These are phyloP conservation scores for Maudiozyma saulgeensis DNA, from an alignment of 805 yeast genomes.

Conservation along the genomic window DNA sequence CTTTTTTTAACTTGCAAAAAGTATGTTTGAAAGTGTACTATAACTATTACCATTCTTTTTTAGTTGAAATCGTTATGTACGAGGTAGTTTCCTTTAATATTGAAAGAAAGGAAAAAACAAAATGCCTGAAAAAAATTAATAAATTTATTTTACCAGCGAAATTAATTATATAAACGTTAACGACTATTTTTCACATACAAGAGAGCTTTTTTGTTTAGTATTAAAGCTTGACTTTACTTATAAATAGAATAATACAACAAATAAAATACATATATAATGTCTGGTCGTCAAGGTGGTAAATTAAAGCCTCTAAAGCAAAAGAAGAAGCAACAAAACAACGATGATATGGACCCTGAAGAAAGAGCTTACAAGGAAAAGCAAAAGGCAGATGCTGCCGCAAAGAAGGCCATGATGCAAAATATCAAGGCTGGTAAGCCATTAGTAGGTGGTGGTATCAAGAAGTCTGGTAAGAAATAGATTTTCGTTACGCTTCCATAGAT, in stretches of 20 bases:
- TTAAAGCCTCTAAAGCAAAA: conserved; percentile 72
- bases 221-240: too few species aligned
- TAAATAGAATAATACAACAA: not conserved
- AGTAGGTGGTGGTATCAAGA: conserved; percentile 92
- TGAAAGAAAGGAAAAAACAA: too few species aligned
- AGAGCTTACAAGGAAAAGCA: conserved; percentile 86
- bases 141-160: too few species aligned
- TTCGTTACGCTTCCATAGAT: not conserved
- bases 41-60: not conserved
- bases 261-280: conserved; percentile 38
- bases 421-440: conserved; percentile 88
- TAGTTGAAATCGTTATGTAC: too few species aligned
- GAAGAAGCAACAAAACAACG: conserved; percentile 49
- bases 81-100: too few species aligned
- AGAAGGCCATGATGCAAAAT: conserved; percentile 79
- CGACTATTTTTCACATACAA: too few species aligned
- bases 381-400: conserved; percentile 89
- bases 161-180: too few species aligned
- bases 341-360: conserved; percentile 79
- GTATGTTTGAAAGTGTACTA: too few species aligned
- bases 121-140: too few species aligned
- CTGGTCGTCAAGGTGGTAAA: conserved; percentile 97
- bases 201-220: too few species aligned
- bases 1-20: too few species aligned
- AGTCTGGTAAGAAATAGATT: conserved; percentile 53